phyloP scores from a whole-genome alignment of 306 rosid species.

The Boehmeria nivea region DNA sequence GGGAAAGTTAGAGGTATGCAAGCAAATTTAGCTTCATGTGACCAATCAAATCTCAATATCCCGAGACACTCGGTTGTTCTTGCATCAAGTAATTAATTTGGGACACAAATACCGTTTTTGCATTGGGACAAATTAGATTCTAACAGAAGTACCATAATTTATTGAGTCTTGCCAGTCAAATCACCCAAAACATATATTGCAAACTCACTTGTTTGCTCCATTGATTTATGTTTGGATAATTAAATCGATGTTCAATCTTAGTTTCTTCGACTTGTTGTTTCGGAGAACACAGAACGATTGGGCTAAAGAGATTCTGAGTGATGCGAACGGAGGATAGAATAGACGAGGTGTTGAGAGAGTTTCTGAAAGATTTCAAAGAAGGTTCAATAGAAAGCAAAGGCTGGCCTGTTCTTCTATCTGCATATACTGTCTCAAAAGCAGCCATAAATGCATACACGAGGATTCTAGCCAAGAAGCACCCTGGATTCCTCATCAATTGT shows the following conservation, averaged over 20 bases:
- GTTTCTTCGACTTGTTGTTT: neutral
- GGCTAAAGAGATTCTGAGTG: slow-evolving; percentile 33
- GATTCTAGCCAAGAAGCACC: slow-evolving; percentile 38
- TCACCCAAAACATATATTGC: too few relatives aligned
- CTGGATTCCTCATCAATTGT: slow-evolving; percentile 31
- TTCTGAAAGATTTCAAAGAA: slow-evolving; percentile 35
- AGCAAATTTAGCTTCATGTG: neutral
- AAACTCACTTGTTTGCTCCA: too few relatives aligned
- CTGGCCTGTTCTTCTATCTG: slow-evolving; percentile 30
- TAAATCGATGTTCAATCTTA: too few relatives aligned
- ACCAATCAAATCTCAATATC: too few relatives aligned
- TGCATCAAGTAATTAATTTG: too few relatives aligned
- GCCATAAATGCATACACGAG: slow-evolving; percentile 47
- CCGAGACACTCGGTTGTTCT: too few relatives aligned
- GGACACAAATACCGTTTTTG: too few relatives aligned
- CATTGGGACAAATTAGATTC: too few relatives aligned
- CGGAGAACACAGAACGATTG: slow-evolving; percentile 32
- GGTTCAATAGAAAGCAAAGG: slow-evolving; percentile 36
- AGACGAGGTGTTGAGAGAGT: slow-evolving; percentile 34
- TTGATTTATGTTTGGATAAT: too few relatives aligned
- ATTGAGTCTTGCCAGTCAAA: too few relatives aligned
- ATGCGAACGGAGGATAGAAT: slow-evolving; percentile 37
- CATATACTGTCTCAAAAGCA: slow-evolving; percentile 40
- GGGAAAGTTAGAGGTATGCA: slow-evolving; percentile 41
- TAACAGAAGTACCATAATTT: too few relatives aligned